Percentiles rank a stretch among this genome's conserved stretches.
phyloP scores from a whole-genome alignment of 2,329 filamentous ascomycete genomes.

The Ophiostoma sp. region DNA sequence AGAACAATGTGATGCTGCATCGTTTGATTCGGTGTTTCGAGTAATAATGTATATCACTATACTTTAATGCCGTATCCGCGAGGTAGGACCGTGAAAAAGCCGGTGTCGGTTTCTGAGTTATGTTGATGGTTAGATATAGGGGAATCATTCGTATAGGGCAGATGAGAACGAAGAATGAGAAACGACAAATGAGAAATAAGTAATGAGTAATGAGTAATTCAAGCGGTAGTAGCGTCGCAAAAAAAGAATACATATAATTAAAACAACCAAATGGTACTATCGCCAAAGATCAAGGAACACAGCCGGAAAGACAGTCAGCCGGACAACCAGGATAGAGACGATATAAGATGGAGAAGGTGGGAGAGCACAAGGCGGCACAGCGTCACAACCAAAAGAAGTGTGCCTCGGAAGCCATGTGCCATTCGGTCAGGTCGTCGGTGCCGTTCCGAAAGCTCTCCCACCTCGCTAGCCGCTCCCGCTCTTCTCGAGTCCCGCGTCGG shows the following conservation, averaged over 20 bases:
- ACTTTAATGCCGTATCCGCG: too few species aligned
- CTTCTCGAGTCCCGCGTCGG: not conserved
- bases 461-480: conserved; percentile 3
- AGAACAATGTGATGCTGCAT: too few species aligned
- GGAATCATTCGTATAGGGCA: too few species aligned
- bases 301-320: not conserved
- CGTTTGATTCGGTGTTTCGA: too few species aligned
- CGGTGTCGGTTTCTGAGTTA: too few species aligned
- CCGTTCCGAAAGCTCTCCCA: not conserved
- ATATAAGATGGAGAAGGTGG: not conserved
- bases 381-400: conserved; percentile 2
- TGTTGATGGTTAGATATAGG: too few species aligned
- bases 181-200: conserved; percentile 5
- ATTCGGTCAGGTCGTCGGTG: not conserved
- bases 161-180: not conserved
- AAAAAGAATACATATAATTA: conserved; percentile 12
- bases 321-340: not conserved
- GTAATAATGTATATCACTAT: too few species aligned
- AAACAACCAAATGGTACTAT: conserved; percentile 12
- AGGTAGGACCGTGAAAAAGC: too few species aligned
- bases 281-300: conserved; percentile 1
- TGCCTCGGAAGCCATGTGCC: not conserved
- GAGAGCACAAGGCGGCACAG: not conserved
- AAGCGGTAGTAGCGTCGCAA: not conserved
- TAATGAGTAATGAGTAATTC: conserved; percentile 13